These are phyloP conservation scores for Przewalskia tangutica DNA, from an alignment of 257 asterid genomes.

Conservation along the genomic window DNA sequence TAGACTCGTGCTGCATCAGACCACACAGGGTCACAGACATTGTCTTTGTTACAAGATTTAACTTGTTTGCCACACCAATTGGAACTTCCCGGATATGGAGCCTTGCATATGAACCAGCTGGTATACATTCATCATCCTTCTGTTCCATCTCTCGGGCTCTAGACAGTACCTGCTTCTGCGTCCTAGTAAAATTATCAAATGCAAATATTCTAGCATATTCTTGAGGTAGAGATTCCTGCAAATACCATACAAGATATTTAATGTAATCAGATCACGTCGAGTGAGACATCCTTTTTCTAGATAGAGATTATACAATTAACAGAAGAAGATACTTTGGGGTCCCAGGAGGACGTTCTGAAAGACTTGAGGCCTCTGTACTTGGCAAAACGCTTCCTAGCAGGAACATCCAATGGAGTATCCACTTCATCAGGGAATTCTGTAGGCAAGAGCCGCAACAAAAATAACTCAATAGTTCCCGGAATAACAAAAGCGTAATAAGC, in stretches of 20 bases:
- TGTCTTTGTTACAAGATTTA: conserved; percentile 33
- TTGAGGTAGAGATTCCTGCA: conserved; percentile 89
- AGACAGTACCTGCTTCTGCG: conserved; percentile 76
- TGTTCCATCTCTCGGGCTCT: conserved; percentile 62
- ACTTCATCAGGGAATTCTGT: conserved; percentile 98
- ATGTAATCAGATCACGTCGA: conserved; percentile 1
- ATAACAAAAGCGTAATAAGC: not conserved
- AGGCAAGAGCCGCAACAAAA: conserved; percentile 8
- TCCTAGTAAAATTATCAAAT: conserved; percentile 71
- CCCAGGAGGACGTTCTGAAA: conserved; percentile 97
- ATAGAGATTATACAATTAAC: not conserved
- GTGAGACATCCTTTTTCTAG: not conserved
- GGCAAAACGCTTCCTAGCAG: conserved; percentile 93
- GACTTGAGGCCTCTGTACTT: conserved; percentile 92
- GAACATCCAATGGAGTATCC: conserved; percentile 77
- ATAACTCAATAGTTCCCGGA: not conserved
- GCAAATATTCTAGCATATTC: conserved; percentile 88
- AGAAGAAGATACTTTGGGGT: conserved; percentile 65
- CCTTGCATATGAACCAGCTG: conserved; percentile 65
- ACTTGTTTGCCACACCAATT: conserved; percentile 44
- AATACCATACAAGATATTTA: conserved; percentile 13
- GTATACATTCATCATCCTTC: conserved; percentile 35
- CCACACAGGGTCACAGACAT: conserved; percentile 68
- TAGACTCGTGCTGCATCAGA: conserved; percentile 85
- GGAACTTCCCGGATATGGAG: conserved; percentile 59